Evolutionary conservation across 2,329 filamentous ascomycete genomes (phyloP), one percentile per base, ranked within the genome.

Genomic region (Calonectria fujianensis): DNA sequence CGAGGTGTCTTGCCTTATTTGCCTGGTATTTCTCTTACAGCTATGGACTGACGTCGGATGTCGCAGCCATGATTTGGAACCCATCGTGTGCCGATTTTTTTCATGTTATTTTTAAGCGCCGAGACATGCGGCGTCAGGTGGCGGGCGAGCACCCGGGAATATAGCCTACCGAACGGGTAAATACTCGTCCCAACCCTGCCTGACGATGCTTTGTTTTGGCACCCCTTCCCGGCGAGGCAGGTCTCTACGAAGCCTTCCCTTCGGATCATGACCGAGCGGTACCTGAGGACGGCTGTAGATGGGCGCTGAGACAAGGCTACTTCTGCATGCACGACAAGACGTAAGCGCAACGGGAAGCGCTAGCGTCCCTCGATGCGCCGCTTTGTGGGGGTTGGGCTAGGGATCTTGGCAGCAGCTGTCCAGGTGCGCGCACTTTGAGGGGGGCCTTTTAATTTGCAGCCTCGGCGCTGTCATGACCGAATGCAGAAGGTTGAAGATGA

Each of bases 251-350:
- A 29, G 31, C 32, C 45, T 63, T 69, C 75, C 65, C 70, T 75
- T 80, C 79, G 79, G 79, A 77, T 80, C 74, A 72, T 80, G 79
- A 81, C 79, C 79, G 79, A 80, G 75, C 78, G 77, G 78, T 77
- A 72, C 76, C 63, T 75, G 68, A 65, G 54, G 61, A 76, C 72
- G 72, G 72, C 59, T 70, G 74, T 67, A 78, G 70, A 75, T 78
- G 77, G 79, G 76, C 74, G 70, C 68, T 77, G 76, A 71, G 72
- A 66, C 59, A 65, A 75, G 70, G 72, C 67, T 59, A 70, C 41
- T 72, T 52, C 71, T 70, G 59, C 64, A 54, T 71, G 74, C 74
- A 72, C 71, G 75, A 75, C 77, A 78, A 79, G 76, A 64, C 77
- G 73, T 66, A 70, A 73, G 72, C 73, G 76, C 72, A 73, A 78